phyloP scores from a whole-genome alignment of 768 basidiomycete genomes.

The Aureoboletus auriporus region DNA sequence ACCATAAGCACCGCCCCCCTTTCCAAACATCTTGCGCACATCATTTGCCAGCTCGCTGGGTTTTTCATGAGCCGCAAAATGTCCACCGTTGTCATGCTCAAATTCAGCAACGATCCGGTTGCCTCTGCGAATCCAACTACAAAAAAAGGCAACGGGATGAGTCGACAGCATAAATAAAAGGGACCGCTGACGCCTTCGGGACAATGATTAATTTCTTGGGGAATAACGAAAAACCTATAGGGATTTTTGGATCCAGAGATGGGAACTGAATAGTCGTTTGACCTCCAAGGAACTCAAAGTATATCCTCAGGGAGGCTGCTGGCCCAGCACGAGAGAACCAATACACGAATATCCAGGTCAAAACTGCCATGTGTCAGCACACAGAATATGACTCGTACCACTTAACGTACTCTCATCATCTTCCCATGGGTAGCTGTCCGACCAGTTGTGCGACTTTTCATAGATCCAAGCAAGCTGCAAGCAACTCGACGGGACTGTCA shows the following conservation, averaged over 20 bases:
- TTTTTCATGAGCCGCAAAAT: slow-evolving; percentile 54
- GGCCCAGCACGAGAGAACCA: slow-evolving; percentile 59
- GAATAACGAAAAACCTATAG: slow-evolving; percentile 48
- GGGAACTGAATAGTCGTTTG: not conserved
- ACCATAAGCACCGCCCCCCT: slow-evolving; percentile 44
- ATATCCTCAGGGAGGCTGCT: slow-evolving; percentile 53
- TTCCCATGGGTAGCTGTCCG: slow-evolving; percentile 52
- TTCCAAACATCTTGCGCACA: slow-evolving; percentile 55
- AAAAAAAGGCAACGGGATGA: not conserved
- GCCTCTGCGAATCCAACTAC: slow-evolving; percentile 40
- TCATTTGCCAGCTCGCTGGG: slow-evolving; percentile 48
- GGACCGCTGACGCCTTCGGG: slow-evolving; percentile 35
- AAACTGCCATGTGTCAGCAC: slow-evolving; percentile 32
- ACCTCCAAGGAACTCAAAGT: slow-evolving; percentile 41
- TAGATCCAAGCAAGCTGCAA: slow-evolving; percentile 53
- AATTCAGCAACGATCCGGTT: slow-evolving; percentile 45
- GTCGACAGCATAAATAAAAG: too few species aligned
- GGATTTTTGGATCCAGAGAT: slow-evolving; percentile 26
- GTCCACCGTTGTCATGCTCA: slow-evolving; percentile 49
- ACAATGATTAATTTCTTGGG: slow-evolving; percentile 42
- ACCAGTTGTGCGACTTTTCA: slow-evolving; percentile 46
- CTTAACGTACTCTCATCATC: slow-evolving; percentile 48
- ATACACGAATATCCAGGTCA: slow-evolving; percentile 59
- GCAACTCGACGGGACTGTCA: slow-evolving; percentile 55
- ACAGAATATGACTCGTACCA: too few species aligned